phyloP scores from a whole-genome alignment of 805 yeast species.

The Ogataea sp. region DNA sequence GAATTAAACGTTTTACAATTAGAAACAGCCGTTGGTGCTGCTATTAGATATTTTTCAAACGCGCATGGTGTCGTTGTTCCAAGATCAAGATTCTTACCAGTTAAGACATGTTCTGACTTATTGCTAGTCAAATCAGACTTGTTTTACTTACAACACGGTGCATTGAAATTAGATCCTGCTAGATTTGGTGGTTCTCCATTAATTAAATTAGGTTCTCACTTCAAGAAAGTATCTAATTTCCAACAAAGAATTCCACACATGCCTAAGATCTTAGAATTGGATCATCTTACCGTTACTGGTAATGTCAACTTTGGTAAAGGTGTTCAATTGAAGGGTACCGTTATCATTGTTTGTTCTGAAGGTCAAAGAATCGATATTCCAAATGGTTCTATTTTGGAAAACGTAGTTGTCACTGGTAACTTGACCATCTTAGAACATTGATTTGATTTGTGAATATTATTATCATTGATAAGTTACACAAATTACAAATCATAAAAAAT shows the following conservation, averaged over 20 bases:
- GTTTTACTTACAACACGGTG: slow-evolving; percentile 86
- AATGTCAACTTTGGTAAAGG: slow-evolving; percentile 86
- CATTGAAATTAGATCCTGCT: slow-evolving; percentile 71
- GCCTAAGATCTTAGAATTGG: slow-evolving; percentile 94
- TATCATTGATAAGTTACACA: neutral
- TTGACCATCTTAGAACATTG: slow-evolving; percentile 89
- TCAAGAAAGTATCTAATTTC: slow-evolving; percentile 91
- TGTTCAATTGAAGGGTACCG: slow-evolving; percentile 93
- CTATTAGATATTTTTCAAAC: slow-evolving; percentile 88
- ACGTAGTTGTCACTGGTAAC: slow-evolving; percentile 96
- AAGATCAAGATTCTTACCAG: slow-evolving; percentile 95
- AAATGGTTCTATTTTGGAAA: slow-evolving; percentile 89
- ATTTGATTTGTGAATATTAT: slow-evolving; percentile 2
- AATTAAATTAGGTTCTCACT: slow-evolving; percentile 92
- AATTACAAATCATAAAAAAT: too few relatives aligned
- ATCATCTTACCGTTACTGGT: slow-evolving; percentile 96
- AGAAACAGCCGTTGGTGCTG: slow-evolving; percentile 99
- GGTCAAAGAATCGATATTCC: slow-evolving; percentile 97
- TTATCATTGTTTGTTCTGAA: slow-evolving; percentile 93
- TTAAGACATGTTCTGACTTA: slow-evolving; percentile 93
- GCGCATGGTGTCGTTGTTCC: slow-evolving; percentile 99
- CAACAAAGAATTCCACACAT: slow-evolving; percentile 86
- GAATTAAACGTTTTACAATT: slow-evolving; percentile 87
- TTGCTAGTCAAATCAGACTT: slow-evolving; percentile 92
- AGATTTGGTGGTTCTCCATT: slow-evolving; percentile 92